Evolutionary conservation across 768 basidiomycete genomes (phyloP).

Genomic region (Russula sp.): DNA sequence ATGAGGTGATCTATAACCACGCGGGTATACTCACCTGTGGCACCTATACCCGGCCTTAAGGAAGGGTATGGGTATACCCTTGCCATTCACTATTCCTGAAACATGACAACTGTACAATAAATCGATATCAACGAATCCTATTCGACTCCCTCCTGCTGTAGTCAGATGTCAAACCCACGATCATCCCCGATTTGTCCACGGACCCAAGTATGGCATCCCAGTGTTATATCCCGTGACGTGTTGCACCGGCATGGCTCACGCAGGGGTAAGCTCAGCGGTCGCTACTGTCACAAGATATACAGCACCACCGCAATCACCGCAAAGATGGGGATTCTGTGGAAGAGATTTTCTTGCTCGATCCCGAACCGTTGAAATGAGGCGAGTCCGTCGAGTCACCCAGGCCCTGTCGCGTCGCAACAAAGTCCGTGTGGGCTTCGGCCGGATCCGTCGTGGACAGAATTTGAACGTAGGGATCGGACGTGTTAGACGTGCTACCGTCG

Average conservation of each 20-base stretch:
- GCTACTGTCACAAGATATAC: neutral
- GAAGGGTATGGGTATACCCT: too few species aligned
- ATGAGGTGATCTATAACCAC: too few species aligned
- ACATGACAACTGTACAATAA: neutral
- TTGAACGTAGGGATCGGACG: conserved; percentile 56
- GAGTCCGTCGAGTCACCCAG: conserved; percentile 3
- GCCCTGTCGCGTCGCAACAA: conserved; percentile 16
- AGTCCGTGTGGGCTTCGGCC: conserved; percentile 13
- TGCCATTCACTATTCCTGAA: too few species aligned
- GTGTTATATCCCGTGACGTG: conserved; percentile 15
- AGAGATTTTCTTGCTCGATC: neutral
- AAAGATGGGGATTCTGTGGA: conserved; percentile 18
- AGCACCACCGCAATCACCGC: neutral
- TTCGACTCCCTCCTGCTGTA: neutral
- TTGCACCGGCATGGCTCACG: conserved; percentile 17
- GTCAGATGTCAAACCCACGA: neutral
- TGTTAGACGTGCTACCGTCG: conserved; percentile 39
- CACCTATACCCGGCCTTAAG: too few species aligned
- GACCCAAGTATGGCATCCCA: conserved; percentile 3
- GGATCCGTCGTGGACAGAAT: conserved; percentile 53
- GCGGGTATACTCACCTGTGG: too few species aligned
- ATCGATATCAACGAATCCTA: neutral
- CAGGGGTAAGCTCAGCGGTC: conserved; percentile 11
- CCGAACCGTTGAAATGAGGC: neutral
- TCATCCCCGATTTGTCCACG: conserved; percentile 5